A percentile compares a stretch with the other conserved stretches of the same genome.
These are phyloP conservation scores for Tardiomyces depauwii DNA, from an alignment of 1,139 yeast genomes.

Conservation along the genomic window DNA sequence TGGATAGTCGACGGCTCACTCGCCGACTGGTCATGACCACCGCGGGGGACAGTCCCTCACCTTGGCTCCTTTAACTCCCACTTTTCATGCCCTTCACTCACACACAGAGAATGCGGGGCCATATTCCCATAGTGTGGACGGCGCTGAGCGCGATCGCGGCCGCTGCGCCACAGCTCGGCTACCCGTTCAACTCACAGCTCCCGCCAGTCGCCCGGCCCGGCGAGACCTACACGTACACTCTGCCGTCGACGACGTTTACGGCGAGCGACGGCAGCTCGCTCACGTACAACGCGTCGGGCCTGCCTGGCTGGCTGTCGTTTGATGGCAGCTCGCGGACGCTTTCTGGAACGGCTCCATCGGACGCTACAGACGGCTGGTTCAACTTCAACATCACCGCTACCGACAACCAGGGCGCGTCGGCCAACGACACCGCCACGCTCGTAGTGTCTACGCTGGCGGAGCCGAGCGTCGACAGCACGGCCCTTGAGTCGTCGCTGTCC, in stretches of 20 bases:
- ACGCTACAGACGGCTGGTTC: slow-evolving; percentile 31
- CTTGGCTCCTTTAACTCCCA: no score
- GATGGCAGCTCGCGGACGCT: slow-evolving; percentile 51
- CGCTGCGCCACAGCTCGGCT: slow-evolving; percentile 47
- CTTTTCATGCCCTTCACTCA: neutral
- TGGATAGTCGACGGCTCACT: no score
- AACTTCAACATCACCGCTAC: slow-evolving; percentile 47
- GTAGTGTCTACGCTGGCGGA: slow-evolving; percentile 36
- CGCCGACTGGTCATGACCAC: no score
- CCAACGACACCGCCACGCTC: slow-evolving; percentile 40
- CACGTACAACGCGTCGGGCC: slow-evolving; percentile 40
- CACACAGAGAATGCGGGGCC: neutral
- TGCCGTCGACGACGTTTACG: slow-evolving; percentile 59
- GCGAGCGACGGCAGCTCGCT: slow-evolving; percentile 32
- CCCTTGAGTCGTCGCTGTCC: slow-evolving; percentile 10
- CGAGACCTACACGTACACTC: slow-evolving; percentile 49
- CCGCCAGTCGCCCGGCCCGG: slow-evolving; percentile 80
- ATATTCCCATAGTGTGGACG: neutral
- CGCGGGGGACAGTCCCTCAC: no score
- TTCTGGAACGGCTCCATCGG: slow-evolving; percentile 54
- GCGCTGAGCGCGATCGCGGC: slow-evolving; percentile 6
- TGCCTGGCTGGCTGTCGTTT: slow-evolving; percentile 73
- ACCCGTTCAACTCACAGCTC: slow-evolving; percentile 70
- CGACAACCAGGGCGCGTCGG: slow-evolving; percentile 39
- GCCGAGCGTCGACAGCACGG: slow-evolving; percentile 13